Conservation (phyloP, 2,329 filamentous ascomycete species). For the Fusarium foetens region DNA sequence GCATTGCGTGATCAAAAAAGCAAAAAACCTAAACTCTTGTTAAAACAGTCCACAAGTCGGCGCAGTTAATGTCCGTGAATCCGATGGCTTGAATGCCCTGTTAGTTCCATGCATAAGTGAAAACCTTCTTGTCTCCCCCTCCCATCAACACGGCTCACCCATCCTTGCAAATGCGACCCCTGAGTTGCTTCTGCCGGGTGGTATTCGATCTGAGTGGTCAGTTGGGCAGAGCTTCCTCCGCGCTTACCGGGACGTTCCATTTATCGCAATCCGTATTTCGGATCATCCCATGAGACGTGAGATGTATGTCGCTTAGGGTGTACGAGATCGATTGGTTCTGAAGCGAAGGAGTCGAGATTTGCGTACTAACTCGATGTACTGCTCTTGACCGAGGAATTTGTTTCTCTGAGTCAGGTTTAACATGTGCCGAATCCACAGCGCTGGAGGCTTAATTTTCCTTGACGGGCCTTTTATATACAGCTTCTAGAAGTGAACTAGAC, state of each 20-base stretch:
- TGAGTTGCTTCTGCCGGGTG: neutral
- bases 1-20: neutral
- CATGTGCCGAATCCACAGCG: neutral
- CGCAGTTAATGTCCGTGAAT: neutral
- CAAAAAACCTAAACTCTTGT: neutral
- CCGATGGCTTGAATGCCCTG: neutral
- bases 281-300: neutral
- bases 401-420: neutral
- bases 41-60: neutral
- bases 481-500: conserved; percentile 1
- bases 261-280: neutral
- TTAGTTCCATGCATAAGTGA: neutral
- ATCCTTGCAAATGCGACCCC: neutral
- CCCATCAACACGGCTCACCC: neutral
- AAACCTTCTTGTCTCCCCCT: neutral
- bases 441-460: neutral
- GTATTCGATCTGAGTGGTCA: neutral
- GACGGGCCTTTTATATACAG: neutral
- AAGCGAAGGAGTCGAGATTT: neutral
- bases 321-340: neutral
- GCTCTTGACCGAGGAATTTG: neutral
- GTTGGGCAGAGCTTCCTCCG: neutral
- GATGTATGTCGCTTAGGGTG: neutral
- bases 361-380: neutral
- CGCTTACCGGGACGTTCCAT: neutral